These are phyloP conservation scores for Colletotrichum scovillei DNA, from an alignment of 2,329 filamentous ascomycete species.

Conservation along the genomic window DNA sequence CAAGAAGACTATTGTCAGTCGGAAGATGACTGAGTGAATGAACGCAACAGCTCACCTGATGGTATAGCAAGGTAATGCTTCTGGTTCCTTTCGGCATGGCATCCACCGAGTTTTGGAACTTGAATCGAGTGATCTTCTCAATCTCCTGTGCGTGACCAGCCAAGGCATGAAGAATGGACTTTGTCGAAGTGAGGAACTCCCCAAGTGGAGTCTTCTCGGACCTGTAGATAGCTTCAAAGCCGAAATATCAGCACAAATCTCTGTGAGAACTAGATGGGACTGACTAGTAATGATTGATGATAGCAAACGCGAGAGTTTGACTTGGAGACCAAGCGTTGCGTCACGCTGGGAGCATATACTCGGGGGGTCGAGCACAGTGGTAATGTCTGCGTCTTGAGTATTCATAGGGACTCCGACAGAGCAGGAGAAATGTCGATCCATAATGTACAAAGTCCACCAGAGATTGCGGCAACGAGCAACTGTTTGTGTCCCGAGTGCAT, in stretches of 20 bases:
- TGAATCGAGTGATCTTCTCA: slow-evolving; percentile 46
- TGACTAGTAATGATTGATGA: slow-evolving; percentile 49
- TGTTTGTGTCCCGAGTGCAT: slow-evolving; percentile 45
- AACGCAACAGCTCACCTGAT: slow-evolving; percentile 44
- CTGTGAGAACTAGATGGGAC: not conserved
- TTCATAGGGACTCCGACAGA: slow-evolving; percentile 52
- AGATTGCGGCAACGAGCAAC: slow-evolving; percentile 48
- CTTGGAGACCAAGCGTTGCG: slow-evolving; percentile 47
- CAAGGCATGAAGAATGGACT: slow-evolving; percentile 48
- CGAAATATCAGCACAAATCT: rapidly evolving
- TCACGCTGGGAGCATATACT: slow-evolving; percentile 42
- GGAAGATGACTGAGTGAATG: not conserved
- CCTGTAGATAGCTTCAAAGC: slow-evolving; percentile 47
- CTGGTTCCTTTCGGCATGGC: slow-evolving; percentile 50
- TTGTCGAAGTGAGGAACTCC: slow-evolving; percentile 49
- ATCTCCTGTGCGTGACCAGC: slow-evolving; percentile 52
- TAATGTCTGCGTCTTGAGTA: slow-evolving; percentile 52
- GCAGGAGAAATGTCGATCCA: slow-evolving; percentile 52
- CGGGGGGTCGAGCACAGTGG: slow-evolving; percentile 40
- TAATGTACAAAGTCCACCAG: slow-evolving; percentile 55
- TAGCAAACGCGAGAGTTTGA: slow-evolving; percentile 48
- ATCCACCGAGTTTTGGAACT: slow-evolving; percentile 45
- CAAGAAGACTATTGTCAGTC: not conserved
- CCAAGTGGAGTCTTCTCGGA: slow-evolving; percentile 44
- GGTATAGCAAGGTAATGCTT: slow-evolving; percentile 51